Base-by-base conservation (phyloP, 2,329 filamentous ascomycete genomes). In the Sarocladium oryzae region DNA sequence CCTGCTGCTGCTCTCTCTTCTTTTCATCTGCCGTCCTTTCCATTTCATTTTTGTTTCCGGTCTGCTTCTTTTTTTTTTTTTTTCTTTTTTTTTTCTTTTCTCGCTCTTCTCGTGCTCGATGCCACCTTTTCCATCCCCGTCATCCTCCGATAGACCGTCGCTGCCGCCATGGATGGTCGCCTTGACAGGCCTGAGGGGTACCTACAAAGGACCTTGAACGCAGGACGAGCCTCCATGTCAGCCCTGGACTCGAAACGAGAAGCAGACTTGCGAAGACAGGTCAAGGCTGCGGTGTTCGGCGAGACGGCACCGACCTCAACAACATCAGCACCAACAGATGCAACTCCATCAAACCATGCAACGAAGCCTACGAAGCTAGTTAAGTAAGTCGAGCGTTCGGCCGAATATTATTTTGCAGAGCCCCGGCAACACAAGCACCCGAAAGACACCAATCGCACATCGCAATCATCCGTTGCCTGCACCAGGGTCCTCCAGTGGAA, bases 361-460 rank as follows among this genome's bases (percentile, higher is more conserved):
- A 35, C 45, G 15, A 49, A 16, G 46, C 30, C 30, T 24, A 28
- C 46, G 21, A 49, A 49, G 33, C 32, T 49, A 26, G 46, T 49
- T 26, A 49, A 49, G 46, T 49, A 49, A 49, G 46, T 49, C 13
- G 4, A 21, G n/a, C 21, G 32, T 26, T 33, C 24, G 43, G 24
- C 43, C 43, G 26, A 48, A 33, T 21, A 8, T 30, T 32, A 32
- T 8, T 43, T 43, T 28, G 35, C 35, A 24, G 37, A 41, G 15
- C 33, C 33, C 36, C 23, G 35, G 33, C 49, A 40, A 43, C 40
- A 28, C 21, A 43, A 40, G 36, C 36, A 16, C 7, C 18, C 36
- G 36, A 3, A 43, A 26, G 40, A 26, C n/a, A 28, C 26, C 11
- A 32, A 32, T 33, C 43, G 43, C 43, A 48, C 43, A 48, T 48